Conservation (phyloP, 208 protist genomes). For the Wallacemonas rigidus region DNA sequence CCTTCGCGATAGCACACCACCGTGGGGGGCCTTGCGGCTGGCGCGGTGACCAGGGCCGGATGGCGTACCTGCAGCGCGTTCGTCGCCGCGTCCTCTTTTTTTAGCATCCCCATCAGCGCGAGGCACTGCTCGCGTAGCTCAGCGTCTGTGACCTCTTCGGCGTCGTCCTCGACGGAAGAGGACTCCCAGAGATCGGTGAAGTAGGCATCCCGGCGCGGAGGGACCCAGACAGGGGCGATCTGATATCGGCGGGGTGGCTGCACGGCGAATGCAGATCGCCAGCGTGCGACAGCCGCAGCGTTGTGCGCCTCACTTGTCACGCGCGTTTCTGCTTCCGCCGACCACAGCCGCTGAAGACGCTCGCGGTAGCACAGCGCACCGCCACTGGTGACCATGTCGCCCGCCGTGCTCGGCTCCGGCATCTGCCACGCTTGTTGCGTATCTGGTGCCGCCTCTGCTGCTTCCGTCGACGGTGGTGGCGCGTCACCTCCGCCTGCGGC, state of each 20-base stretch:
- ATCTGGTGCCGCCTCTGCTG: background rate
- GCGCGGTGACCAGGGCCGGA: conserved; percentile 11
- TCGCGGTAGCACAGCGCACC: background rate
- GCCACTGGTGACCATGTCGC: no score
- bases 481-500: no score
- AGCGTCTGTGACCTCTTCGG: conserved; percentile 26
- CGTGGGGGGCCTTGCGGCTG: background rate
- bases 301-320: conserved; percentile 41
- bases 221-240: conserved; percentile 35
- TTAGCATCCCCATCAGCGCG: background rate
- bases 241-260: conserved; percentile 26
- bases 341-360: background rate
- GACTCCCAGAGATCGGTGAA: conserved; percentile 52
- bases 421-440: background rate
- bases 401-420: no score
- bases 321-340: conserved; percentile 19
- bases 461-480: background rate
- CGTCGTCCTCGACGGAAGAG: conserved; percentile 49
- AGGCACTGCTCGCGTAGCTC: conserved; percentile 15
- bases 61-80: background rate
- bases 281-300: conserved; percentile 49
- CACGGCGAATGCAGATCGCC: conserved; percentile 28
- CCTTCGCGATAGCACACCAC: conserved; percentile 14
- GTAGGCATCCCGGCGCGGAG: conserved; percentile 34
- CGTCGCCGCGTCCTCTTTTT: no score